Conservation (phyloP, 2,329 filamentous ascomycete genomes). For the Periconia macrospinosa region DNA sequence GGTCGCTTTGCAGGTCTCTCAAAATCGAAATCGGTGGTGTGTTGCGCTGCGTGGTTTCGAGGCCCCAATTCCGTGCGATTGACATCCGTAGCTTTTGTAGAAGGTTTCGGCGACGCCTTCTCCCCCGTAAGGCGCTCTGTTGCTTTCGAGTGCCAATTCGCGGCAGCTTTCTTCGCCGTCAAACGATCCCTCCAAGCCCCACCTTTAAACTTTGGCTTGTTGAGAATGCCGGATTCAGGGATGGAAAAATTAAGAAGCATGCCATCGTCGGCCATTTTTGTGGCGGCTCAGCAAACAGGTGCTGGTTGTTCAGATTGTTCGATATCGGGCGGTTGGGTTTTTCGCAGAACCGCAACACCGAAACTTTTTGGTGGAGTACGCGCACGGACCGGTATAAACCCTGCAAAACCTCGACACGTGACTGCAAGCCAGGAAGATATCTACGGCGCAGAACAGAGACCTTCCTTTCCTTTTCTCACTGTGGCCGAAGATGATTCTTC, state of each 20-base stretch:
- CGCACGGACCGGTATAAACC: slow-evolving; percentile 8
- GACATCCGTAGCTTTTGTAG: slow-evolving; percentile 26
- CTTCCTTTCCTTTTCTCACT: slow-evolving; percentile 20
- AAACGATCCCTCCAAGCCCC: slow-evolving; percentile 92
- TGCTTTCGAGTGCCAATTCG: slow-evolving; percentile 54
- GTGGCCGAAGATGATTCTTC: slow-evolving; percentile 18
- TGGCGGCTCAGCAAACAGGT: neutral
- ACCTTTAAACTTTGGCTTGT: slow-evolving; percentile 72
- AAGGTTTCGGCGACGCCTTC: slow-evolving; percentile 14
- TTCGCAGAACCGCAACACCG: slow-evolving; percentile 3
- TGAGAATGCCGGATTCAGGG: slow-evolving; percentile 65
- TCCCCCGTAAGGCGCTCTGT: slow-evolving; percentile 35
- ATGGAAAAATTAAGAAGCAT: slow-evolving; percentile 93
- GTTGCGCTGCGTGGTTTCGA: slow-evolving; percentile 16
- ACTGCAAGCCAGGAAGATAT: slow-evolving; percentile 13
- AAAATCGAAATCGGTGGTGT: slow-evolving; percentile 13
- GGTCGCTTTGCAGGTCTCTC: slow-evolving; percentile 38
- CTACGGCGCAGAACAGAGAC: slow-evolving; percentile 28
- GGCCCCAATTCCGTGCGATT: slow-evolving; percentile 35
- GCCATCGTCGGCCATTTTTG: slow-evolving; percentile 85
- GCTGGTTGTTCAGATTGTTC: slow-evolving; percentile 1
- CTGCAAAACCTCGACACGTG: slow-evolving; percentile 18
- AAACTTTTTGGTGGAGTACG: slow-evolving; percentile 23
- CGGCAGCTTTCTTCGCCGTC: slow-evolving; percentile 71
- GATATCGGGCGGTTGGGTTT: slow-evolving; percentile 1